Evolutionary conservation across 2,329 filamentous ascomycete species (phyloP).

Genomic region (Xylariales sp.): DNA sequence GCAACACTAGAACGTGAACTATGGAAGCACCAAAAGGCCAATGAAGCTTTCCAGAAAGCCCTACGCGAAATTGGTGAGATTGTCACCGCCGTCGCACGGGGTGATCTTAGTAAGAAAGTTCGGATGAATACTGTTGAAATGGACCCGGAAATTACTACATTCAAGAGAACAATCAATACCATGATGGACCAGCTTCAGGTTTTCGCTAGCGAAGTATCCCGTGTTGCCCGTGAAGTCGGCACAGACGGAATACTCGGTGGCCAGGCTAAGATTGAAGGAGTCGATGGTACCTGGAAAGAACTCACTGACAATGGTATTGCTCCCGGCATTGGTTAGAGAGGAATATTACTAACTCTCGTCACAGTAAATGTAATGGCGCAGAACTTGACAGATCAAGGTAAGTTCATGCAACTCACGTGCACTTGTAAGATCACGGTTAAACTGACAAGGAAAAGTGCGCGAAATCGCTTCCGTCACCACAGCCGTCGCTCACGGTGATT

Average conservation of each 20-base stretch:
- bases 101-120: slow-evolving; percentile 96
- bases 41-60: slow-evolving; percentile 98
- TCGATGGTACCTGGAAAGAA: slow-evolving; percentile 98
- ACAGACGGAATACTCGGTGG: slow-evolving; percentile 95
- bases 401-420: slow-evolving; percentile 28
- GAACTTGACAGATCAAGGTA: slow-evolving; percentile 81
- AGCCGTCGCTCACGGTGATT: slow-evolving; percentile 82
- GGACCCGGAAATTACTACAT: slow-evolving; percentile 97
- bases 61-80: slow-evolving; percentile 97
- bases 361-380: slow-evolving; percentile 85
- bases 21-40: slow-evolving; percentile 97
- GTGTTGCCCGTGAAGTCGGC: slow-evolving; percentile 93
- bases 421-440: background rate
- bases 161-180: slow-evolving; percentile 97
- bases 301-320: slow-evolving; percentile 81
- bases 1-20: slow-evolving; percentile 91
- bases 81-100: slow-evolving; percentile 93
- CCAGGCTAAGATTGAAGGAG: slow-evolving; percentile 91
- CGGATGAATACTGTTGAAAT: slow-evolving; percentile 95
- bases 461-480: slow-evolving; percentile 88
- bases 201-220: slow-evolving; percentile 95
- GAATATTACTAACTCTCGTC: slow-evolving; percentile 43
- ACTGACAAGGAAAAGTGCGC: slow-evolving; percentile 65
- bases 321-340: slow-evolving; percentile 31
- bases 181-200: slow-evolving; percentile 99